Evolutionary conservation across 225 moss, liverwort and hornwort genomes (phyloP), one percentile per base, ranked within the genome.

Genomic region (Physcomitrellopsis africana): DNA sequence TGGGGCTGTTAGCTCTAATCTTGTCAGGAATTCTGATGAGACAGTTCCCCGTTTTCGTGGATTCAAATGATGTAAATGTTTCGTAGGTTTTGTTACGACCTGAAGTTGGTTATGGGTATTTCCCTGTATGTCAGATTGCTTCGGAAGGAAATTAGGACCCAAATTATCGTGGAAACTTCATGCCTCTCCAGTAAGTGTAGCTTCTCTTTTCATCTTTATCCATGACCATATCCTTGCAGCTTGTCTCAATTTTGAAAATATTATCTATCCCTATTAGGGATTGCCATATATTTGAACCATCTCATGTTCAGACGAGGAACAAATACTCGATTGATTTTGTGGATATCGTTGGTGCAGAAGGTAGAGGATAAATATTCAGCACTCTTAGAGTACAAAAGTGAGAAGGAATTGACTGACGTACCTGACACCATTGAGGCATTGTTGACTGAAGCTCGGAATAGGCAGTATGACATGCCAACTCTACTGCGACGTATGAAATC

Each of bases 61-160:
- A 37, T 37, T 37, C 32, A 37, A 4, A 37, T 37, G 32, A 37
- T 2, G 32, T 37, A 37, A 1, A 11, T 18, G 5, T 18, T 37
- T 32, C 42, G 15, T 45, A 24, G 2, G 10, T 23, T 22, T 20
- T 51, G 18, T 67, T 37, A 37, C 4, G 32, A 37, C 32, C 32
- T 37, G 32, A 37, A 37, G 32, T 37, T 37, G 32, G 54, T 9
- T 0, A 8, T 20, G 62, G 0, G 4, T 45, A 18, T 54, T 8
- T 27, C 2, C 70, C 20, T 13, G 23, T 14, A 57, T 66, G 15
- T 8, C 93, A 99, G 97, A 89, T 84, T 99, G 97, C 84, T 87
- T 92, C 73, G 94, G 94, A 72, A 87, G 97, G 73, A 93, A 87
- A 85, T 86, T 99, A 37, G 94, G 97, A 46, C 97, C 91, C 4